Base-by-base conservation (phyloP, 805 yeast species). In the Saccharomyces mikatae region DNA sequence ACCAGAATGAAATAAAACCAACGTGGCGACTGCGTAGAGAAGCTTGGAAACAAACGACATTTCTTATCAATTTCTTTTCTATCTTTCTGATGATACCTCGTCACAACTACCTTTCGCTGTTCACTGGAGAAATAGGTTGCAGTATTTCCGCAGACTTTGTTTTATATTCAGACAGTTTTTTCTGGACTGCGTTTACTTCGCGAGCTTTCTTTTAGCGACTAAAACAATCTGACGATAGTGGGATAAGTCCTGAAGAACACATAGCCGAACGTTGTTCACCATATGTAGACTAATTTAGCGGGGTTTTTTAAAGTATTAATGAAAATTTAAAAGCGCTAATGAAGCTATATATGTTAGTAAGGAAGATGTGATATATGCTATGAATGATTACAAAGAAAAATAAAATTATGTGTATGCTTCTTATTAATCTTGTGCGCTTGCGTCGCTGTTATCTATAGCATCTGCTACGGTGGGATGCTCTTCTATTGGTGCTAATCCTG, bases 1-100 rank as follows among this genome's bases (percentile, higher is more conserved):
- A 1, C 67, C 72, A 6, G 72, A 58, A 55, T 70, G 74, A 2
- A 63, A 31, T 4, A 67, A 50, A 10, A 36, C 44, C 22, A 36
- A 36, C 10, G 55, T 27, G 17, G 60, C 48, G 22, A 58, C 29
- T 30, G 49, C 48, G n/a, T 53, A 46, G 11, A 58, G 46, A 27
- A 56, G 41, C 46, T 49, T 50, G 21, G 59, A 56, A 24, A 46
- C 29, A 22, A 58, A 14, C 26, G 57, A 51, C 60, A 58, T 57
- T 30, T 30, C 44, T n/a, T 14, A 26, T 17, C 11, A n/a, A 10
- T 17, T 3, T 17, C 26, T 29, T 26, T 29, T 32, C 29, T 11
- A 3, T 24, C n/a, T 26, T 46, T 13, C 13, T 17, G 44, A 6
- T n/a, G 24, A 11, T 10, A 10, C 44, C 9, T 36, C 8, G 9